Conservation (phyloP, 768 basidiomycete genomes). For the Dioszegia crocea region DNA sequence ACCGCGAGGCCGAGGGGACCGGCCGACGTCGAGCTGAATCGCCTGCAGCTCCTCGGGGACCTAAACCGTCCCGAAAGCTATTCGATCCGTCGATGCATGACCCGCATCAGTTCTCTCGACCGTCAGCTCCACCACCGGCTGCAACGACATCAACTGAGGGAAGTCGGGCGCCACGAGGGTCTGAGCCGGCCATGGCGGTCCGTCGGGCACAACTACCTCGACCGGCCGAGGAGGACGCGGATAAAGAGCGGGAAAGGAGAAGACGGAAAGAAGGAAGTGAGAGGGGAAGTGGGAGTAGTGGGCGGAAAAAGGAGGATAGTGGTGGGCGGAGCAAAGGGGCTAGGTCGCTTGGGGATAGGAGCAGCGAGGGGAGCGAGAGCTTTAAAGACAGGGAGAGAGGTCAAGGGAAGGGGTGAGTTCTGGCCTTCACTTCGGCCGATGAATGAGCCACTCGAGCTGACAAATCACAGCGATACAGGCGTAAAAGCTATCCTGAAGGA, state of each 20-base stretch:
- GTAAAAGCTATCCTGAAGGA: conserved; percentile 53
- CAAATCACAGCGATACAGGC: conserved; percentile 52
- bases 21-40: conserved; percentile 9
- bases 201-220: conserved; percentile 14
- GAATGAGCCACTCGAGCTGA: background rate
- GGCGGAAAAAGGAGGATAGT: conserved; percentile 17
- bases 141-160: no score
- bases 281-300: conserved; percentile 29
- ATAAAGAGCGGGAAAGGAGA: conserved; percentile 45
- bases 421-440: background rate
- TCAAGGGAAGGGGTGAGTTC: conserved; percentile 47
- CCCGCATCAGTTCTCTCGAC: conserved; percentile 69
- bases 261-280: conserved; percentile 49
- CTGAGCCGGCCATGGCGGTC: conserved; percentile 6
- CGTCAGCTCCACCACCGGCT: no score
- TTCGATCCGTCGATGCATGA: conserved; percentile 83
- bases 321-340: conserved; percentile 31
- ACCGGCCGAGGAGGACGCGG: conserved; percentile 43
- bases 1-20: background rate
- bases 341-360: conserved; percentile 37
- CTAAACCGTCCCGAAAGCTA: conserved; percentile 27
- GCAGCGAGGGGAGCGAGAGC: conserved; percentile 50
- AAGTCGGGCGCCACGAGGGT: no score
- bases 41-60: conserved; percentile 1
- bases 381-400: conserved; percentile 50